Conservation (phyloP, 225 moss, liverwort and hornwort genomes). For the Sphagnum tenellum region DNA sequence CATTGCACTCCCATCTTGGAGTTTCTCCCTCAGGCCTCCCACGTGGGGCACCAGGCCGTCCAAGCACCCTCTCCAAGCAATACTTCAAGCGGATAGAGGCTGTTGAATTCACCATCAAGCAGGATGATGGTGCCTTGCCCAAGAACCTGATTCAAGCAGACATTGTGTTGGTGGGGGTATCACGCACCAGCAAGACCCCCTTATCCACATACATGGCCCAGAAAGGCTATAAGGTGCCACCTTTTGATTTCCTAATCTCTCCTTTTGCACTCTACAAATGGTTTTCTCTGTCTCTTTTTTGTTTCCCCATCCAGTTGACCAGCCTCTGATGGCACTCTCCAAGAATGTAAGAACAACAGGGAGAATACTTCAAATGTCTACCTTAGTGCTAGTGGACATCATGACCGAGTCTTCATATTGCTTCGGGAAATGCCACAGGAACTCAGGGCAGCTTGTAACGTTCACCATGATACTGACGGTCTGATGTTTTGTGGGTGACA, state of each 20-base stretch:
- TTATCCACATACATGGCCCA: conserved; percentile 97
- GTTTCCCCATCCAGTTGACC: background rate
- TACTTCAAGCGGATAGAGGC: conserved; percentile 97
- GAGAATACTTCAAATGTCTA: no score
- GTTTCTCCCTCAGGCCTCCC: conserved; percentile 86
- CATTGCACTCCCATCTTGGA: conserved; percentile 70
- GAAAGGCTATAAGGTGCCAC: conserved; percentile 82
- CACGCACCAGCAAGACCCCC: conserved; percentile 98
- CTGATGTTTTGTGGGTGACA: no score
- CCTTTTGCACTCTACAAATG: background rate
- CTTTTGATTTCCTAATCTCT: background rate
- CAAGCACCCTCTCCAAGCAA: conserved; percentile 63
- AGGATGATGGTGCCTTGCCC: conserved; percentile 92
- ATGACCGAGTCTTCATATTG: no score
- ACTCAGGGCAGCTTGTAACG: no score
- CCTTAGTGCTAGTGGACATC: no score
- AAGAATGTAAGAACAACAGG: no score
- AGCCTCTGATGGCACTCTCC: no score
- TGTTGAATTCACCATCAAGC: conserved; percentile 88
- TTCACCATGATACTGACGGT: no score
- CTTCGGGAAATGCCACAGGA: no score
- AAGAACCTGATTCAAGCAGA: conserved; percentile 71
- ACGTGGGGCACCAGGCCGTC: conserved; percentile 74
- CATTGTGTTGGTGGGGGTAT: conserved; percentile 75
- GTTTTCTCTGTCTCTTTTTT: background rate